These are phyloP conservation scores for Fraxinus cuspidata DNA, from an alignment of 257 asterid species.

Conservation along the genomic window DNA sequence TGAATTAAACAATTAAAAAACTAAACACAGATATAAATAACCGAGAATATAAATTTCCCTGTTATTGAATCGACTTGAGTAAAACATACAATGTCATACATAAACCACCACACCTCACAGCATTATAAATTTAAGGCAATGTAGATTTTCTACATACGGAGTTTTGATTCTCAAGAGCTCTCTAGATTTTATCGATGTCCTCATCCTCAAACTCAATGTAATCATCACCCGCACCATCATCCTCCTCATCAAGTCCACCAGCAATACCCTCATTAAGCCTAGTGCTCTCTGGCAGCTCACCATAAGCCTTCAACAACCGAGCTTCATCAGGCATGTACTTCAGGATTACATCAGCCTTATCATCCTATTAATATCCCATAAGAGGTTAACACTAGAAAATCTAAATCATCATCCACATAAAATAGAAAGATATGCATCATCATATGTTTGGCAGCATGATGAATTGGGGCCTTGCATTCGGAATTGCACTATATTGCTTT, in stretches of 20 bases:
- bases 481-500: background rate
- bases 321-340: constrained; percentile 39
- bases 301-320: constrained; percentile 32
- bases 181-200: constrained; percentile 32
- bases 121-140: background rate
- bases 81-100: background rate
- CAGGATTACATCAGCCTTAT: constrained; percentile 36
- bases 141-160: background rate
- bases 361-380: constrained; percentile 24
- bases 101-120: background rate
- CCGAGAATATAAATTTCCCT: background rate
- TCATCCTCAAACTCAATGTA: constrained; percentile 36
- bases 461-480: background rate
- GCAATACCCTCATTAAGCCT: constrained; percentile 38
- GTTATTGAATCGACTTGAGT: background rate
- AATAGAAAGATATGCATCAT: background rate
- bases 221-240: constrained; percentile 26
- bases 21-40: background rate
- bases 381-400: background rate
- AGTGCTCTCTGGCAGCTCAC: constrained; percentile 31
- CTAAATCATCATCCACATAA: background rate
- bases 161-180: background rate
- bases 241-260: constrained; percentile 32
- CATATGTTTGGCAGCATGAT: background rate
- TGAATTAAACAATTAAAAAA: background rate